phyloP scores from a whole-genome alignment of 345 rosid species.

The Erodium maritimum region DNA sequence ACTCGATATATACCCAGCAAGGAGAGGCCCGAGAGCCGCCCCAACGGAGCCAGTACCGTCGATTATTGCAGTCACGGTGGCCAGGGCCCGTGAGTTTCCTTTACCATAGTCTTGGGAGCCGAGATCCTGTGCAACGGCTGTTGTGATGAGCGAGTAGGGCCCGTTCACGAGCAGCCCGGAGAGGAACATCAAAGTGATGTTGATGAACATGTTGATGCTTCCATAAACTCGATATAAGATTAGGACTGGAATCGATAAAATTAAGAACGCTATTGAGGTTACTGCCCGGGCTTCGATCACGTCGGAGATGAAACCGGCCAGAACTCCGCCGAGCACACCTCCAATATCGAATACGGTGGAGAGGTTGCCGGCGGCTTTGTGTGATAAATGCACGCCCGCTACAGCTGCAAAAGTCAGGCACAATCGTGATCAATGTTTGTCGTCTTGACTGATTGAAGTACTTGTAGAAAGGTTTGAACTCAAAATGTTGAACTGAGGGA shows the following conservation, averaged over 20 bases:
- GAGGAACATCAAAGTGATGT: slow-evolving; percentile 55
- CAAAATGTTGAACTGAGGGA: too few relatives aligned
- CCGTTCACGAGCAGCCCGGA: slow-evolving; percentile 80
- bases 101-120: slow-evolving; percentile 66
- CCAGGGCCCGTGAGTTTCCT: slow-evolving; percentile 78
- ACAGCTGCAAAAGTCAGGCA: slow-evolving; percentile 47
- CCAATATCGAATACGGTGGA: slow-evolving; percentile 71
- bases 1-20: slow-evolving; percentile 76
- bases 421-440: slow-evolving; percentile 2
- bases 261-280: slow-evolving; percentile 57
- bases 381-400: slow-evolving; percentile 69
- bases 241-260: slow-evolving; percentile 63
- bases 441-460: not conserved
- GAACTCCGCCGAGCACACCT: slow-evolving; percentile 77
- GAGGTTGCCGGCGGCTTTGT: slow-evolving; percentile 74
- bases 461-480: too few relatives aligned
- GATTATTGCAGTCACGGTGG: slow-evolving; percentile 82
- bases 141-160: slow-evolving; percentile 78
- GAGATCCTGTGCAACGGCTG: slow-evolving; percentile 93
- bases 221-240: slow-evolving; percentile 56
- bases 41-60: slow-evolving; percentile 96
- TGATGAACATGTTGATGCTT: slow-evolving; percentile 46
- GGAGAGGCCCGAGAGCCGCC: slow-evolving; percentile 78
- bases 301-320: slow-evolving; percentile 72
- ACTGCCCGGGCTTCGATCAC: slow-evolving; percentile 63